phyloP scores from a whole-genome alignment of 2,329 filamentous ascomycete genomes.

The Colletotrichum gigasporum region DNA sequence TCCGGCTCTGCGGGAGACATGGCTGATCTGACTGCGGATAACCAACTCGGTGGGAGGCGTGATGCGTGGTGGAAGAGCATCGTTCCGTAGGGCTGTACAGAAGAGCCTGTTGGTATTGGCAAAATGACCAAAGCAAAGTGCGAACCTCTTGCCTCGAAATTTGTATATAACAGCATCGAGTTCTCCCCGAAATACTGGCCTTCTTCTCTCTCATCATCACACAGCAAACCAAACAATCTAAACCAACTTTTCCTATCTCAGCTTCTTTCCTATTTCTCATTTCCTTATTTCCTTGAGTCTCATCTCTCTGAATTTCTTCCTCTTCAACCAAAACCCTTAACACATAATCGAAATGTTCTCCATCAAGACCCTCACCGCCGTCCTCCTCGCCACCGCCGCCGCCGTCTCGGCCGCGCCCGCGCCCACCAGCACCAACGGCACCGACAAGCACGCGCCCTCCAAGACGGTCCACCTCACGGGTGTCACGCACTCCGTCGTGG shows the following conservation, averaged over 20 bases:
- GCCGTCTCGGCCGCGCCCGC: conserved; percentile 42
- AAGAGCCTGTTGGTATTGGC: background rate
- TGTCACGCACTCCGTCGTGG: conserved; percentile 56
- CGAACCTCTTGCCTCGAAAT: background rate
- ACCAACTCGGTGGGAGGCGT: background rate
- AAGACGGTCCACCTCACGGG: conserved; percentile 47
- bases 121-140: background rate
- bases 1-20: background rate
- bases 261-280: conserved; percentile 13
- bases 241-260: background rate
- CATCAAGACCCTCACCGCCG: conserved; percentile 38
- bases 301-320: background rate
- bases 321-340: background rate
- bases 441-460: conserved; percentile 40
- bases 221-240: background rate
- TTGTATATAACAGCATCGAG: background rate
- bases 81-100: conserved; percentile 24
- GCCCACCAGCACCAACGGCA: conserved; percentile 42
- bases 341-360: conserved; percentile 41
- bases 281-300: conserved; percentile 5
- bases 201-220: background rate
- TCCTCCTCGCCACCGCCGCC: conserved; percentile 38
- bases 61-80: conserved; percentile 11
- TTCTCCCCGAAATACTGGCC: background rate
- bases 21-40: background rate